Evolutionary conservation across 2,329 filamentous ascomycete genomes (phyloP), one percentile per base, ranked within the genome.

Genomic region (Aspergillus sergii): DNA sequence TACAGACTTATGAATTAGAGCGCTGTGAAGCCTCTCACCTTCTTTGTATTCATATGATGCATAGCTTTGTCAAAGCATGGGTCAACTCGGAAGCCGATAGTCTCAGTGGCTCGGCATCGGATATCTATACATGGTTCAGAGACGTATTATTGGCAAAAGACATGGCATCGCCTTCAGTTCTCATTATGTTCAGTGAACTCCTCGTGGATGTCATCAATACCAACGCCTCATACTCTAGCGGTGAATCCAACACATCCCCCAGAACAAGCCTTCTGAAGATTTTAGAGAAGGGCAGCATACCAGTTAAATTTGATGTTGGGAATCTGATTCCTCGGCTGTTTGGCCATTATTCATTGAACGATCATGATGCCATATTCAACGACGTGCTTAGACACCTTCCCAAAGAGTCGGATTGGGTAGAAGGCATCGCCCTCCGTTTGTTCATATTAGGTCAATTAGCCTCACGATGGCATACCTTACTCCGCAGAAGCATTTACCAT

Each of bases 401-500:
- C 0, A 84, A 84, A 3, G 88, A 96, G 66, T 81, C 86, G 5
- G 86, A 88, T 36, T 89, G 89, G 76, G 79, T 84, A 14, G 94
- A 97, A 76, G 94, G 93, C 0, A 94, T 98, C 68, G 92, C 93
- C 0, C 86, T 96, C 66, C 89, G 95, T 7, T 80, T 98, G 3
- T 86, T 91, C 65, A 87, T 92, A 10, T 81, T 98, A 12, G 87
- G 91, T 1, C 88, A 88, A 60, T 81, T 99, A 62, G 95, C 91
- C 28, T 91, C 92, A 34, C 81, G 83, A 57, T 98, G 94, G 92
- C 89, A 93, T 63, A 96, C 94, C 0, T 83, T 98, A 23, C 84
- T 97, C 50, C 89, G 94, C 58, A 88, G 91, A 67, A 93, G 93
- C 68, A 91, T 96, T 21, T 99, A 97, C 75, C 91, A 95, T 75